Conservation (phyloP, 2,329 filamentous ascomycete species). For the Aschersonia sp. region DNA sequence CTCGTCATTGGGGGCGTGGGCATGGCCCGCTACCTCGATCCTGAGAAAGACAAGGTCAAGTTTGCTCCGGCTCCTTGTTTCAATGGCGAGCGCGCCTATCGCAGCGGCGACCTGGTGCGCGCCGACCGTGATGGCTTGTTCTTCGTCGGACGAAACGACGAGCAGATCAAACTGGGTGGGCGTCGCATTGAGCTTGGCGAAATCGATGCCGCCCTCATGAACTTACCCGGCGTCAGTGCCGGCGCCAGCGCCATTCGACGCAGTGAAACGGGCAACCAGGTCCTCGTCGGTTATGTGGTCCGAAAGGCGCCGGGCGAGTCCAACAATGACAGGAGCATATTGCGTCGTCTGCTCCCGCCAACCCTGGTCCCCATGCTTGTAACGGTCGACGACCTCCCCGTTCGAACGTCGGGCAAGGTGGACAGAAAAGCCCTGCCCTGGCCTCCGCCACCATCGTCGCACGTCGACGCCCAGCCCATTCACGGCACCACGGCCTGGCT, state of each 20-base stretch:
- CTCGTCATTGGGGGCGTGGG: constrained; percentile 10
- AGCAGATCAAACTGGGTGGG: constrained; percentile 15
- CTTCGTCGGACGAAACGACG: constrained; percentile 12
- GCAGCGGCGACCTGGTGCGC: constrained; percentile 12
- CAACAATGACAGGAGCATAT: not conserved
- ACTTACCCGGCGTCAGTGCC: constrained; percentile 7
- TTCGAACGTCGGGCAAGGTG: constrained; percentile 10
- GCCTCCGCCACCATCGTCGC: constrained; percentile 4
- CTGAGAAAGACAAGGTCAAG: constrained; percentile 8
- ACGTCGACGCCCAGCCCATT: not conserved
- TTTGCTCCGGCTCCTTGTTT: constrained; percentile 8
- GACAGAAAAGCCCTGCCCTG: constrained; percentile 9
- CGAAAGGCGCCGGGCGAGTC: not conserved
- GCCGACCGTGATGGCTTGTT: constrained; percentile 9
- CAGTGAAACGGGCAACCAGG: constrained; percentile 8
- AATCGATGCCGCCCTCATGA: constrained; percentile 10
- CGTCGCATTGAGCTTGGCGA: constrained; percentile 14
- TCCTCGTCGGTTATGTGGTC: constrained; percentile 10
- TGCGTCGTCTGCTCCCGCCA: constrained; percentile 6
- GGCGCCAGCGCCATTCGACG: constrained; percentile 7
- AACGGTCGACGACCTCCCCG: constrained; percentile 6
- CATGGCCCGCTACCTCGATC: constrained; percentile 10
- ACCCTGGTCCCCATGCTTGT: constrained; percentile 9
- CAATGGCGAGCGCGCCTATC: constrained; percentile 9
- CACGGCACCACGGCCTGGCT: constrained; percentile 5